Evolutionary conservation across 2,329 filamentous ascomycete species (phyloP).

Genomic region (Elsinoe arachidis): DNA sequence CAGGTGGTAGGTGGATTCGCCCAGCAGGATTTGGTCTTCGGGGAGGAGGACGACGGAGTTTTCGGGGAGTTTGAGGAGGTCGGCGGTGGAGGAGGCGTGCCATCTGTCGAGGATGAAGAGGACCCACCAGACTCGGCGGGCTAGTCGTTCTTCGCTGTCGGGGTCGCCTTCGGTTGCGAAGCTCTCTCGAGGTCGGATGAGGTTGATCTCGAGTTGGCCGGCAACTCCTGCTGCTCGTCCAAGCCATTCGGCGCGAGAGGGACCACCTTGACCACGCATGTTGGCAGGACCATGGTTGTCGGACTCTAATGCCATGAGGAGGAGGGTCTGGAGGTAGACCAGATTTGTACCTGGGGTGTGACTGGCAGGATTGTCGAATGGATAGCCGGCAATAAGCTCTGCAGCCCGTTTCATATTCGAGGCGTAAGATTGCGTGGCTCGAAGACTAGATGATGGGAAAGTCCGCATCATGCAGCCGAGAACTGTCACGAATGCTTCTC

Average conservation of each 20-base stretch:
- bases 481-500: conserved; percentile 57
- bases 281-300: conserved; percentile 47
- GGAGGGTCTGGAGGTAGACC: conserved; percentile 56
- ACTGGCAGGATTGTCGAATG: conserved; percentile 36
- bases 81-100: conserved; percentile 60
- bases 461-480: conserved; percentile 52
- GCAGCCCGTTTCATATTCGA: conserved; percentile 34
- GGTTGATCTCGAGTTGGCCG: conserved; percentile 55
- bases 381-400: conserved; percentile 36
- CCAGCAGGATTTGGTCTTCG: conserved; percentile 52
- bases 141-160: conserved; percentile 55
- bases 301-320: conserved; percentile 58
- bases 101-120: conserved; percentile 64
- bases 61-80: conserved; percentile 54
- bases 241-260: conserved; percentile 49
- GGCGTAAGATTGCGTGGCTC: conserved; percentile 27
- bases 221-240: conserved; percentile 57
- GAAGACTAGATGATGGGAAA: conserved; percentile 33
- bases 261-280: conserved; percentile 37
- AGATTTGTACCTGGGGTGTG: conserved; percentile 37
- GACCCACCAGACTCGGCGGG: conserved; percentile 62
- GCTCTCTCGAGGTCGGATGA: conserved; percentile 35
- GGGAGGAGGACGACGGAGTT: conserved; percentile 51
- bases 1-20: conserved; percentile 55
- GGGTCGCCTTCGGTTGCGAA: conserved; percentile 39